Percentiles rank a stretch among this genome's conserved stretches.
Evolutionary conservation across 2,329 filamentous ascomycete genomes (phyloP).

Genomic region (Teratosphaeria pseudoeucalypti): DNA sequence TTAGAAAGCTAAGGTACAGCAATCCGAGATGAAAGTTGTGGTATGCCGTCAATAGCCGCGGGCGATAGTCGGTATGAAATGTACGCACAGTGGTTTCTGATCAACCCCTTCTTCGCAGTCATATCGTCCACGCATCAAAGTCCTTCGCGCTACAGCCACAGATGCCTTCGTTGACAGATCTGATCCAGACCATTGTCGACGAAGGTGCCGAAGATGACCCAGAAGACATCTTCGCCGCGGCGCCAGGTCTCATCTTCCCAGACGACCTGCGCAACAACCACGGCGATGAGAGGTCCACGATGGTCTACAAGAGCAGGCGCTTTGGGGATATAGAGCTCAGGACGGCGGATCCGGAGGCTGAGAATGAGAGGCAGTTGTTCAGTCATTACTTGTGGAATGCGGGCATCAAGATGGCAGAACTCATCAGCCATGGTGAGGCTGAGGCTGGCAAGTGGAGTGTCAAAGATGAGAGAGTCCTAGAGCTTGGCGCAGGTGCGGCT

Average conservation of each 20-base stretch:
- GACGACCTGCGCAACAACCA: conserved; percentile 58
- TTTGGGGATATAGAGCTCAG: conserved; percentile 31
- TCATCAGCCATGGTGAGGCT: conserved; percentile 25
- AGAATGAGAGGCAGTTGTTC: conserved; percentile 51
- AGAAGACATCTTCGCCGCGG: conserved; percentile 41
- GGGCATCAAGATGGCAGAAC: conserved; percentile 35
- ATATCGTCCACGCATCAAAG: neutral
- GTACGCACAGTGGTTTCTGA: neutral
- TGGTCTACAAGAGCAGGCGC: conserved; percentile 42
- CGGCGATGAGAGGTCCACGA: conserved; percentile 48
- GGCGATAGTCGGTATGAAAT: neutral
- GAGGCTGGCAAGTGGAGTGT: conserved; percentile 37
- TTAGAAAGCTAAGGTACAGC: too few species aligned
- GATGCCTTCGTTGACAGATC: conserved; percentile 19
- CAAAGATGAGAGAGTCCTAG: conserved; percentile 44
- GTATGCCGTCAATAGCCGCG: too few species aligned
- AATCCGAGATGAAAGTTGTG: too few species aligned
- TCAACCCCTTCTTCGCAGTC: neutral
- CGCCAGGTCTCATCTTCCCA: conserved; percentile 55
- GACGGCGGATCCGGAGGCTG: conserved; percentile 37
- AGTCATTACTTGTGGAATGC: conserved; percentile 68
- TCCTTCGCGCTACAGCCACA: neutral
- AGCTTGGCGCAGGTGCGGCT: conserved; percentile 57
- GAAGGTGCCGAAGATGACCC: conserved; percentile 14
- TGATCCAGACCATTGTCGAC: conserved; percentile 15